Base-by-base conservation (phyloP, 164 flowering plant genomes). In the Vitis cinerea region DNA sequence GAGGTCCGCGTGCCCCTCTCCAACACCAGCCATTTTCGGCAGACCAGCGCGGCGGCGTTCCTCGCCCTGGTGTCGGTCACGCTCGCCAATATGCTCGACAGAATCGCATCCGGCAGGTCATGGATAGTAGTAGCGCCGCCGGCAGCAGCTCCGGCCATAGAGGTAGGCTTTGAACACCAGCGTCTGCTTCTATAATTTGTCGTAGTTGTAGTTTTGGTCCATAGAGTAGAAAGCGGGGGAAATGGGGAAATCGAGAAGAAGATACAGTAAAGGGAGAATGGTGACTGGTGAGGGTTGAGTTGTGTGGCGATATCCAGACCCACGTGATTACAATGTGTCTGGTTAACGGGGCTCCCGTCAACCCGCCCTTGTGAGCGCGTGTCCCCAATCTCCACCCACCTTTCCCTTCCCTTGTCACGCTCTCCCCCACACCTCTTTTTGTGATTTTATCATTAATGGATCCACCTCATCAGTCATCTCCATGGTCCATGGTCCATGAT, bases 31-130 rank as follows among this genome's bases (percentile, higher is more conserved):
- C 89, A 93, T 71, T 84, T 91, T 9, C 71, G 84, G 82, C 77
- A 85, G 9, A 85, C 97, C 1, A 93, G 80, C 11, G 98, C 68
- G 59, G 84, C 76, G 71, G 85, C 68, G 85, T 93, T 93, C n/a
- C 98, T 84, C 55, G 80, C 50, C 1, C 98, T 84, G 3, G 84
- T 72, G 74, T 84, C 88, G 58, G 76, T 8, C 12, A 91, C 64
- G 16, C 77, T 53, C 50, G 87, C 69, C 73, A 89, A 74, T 13
- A 93, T 78, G 81, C 67, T 82, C 55, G 79, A 69, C 48, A 96
- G 81, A 10, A 96, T 83, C 15, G 62, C 93, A 71, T 93, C 97
- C 14, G 95, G 98, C 2, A 96, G 81, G 78, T 96, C 95, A 75
- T 79, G 73, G 48, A 96, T 68, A 30, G 82, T 71, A 64, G 82